Evolutionary conservation across 768 basidiomycete species (phyloP).

Genomic region (Tricholoma flavovirens): DNA sequence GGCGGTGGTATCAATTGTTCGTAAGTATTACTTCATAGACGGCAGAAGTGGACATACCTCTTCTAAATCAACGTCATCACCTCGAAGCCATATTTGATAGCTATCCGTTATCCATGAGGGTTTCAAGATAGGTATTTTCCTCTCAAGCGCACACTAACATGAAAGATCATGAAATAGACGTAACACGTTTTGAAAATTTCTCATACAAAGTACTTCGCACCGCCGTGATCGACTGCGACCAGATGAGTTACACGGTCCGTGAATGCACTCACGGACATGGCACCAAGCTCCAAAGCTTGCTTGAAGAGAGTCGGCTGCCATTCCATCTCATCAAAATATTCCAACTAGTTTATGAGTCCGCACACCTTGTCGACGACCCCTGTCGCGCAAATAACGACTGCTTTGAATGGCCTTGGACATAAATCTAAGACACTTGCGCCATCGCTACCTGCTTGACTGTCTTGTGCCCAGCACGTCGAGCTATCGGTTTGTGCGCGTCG

Average conservation of each 20-base stretch:
- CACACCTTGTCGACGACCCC: conserved; percentile 76
- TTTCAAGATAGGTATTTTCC: conserved; percentile 71
- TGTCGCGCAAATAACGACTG: conserved; percentile 66
- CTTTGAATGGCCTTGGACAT: conserved; percentile 64
- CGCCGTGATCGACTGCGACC: conserved; percentile 72
- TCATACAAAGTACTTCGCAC: conserved; percentile 75
- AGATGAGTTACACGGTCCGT: conserved; percentile 88
- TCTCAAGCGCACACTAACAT: conserved; percentile 72
- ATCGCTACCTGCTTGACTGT: conserved; percentile 45
- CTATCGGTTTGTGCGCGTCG: conserved; percentile 20
- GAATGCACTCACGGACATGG: conserved; percentile 58
- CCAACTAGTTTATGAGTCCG: background rate
- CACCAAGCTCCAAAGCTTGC: conserved; percentile 79
- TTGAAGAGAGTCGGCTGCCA: conserved; percentile 63
- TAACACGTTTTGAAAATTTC: background rate
- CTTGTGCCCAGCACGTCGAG: conserved; percentile 37
- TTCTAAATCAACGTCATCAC: conserved; percentile 69
- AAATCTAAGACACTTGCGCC: conserved; percentile 40
- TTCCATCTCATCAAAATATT: background rate
- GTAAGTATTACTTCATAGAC: background rate
- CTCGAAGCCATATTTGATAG: conserved; percentile 70
- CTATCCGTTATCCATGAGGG: conserved; percentile 74
- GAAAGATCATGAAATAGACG: conserved; percentile 4
- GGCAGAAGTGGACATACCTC: conserved; percentile 37
- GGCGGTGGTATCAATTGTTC: background rate